Evolutionary conservation across 2,329 filamentous ascomycete species (phyloP).

Genomic region (Aciculosporium take): DNA sequence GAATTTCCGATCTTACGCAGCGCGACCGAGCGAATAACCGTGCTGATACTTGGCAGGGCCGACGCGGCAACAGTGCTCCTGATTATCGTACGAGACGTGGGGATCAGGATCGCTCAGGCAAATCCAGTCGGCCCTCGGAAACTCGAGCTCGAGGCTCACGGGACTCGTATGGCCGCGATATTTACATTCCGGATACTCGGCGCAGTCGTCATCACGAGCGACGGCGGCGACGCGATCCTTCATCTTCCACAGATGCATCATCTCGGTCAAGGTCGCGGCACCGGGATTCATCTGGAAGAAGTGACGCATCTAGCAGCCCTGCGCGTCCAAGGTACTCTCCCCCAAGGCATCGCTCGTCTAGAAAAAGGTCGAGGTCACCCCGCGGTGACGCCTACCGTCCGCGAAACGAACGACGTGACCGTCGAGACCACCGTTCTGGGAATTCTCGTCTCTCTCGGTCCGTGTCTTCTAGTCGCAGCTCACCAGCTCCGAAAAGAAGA

Average conservation of each 20-base stretch:
- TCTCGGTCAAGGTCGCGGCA: slow-evolving; percentile 22
- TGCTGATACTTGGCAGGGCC: slow-evolving; percentile 38
- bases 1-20: slow-evolving; percentile 53
- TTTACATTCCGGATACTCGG: slow-evolving; percentile 36
- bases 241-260: slow-evolving; percentile 19
- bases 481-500: slow-evolving; percentile 34
- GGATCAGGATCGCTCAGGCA: slow-evolving; percentile 29
- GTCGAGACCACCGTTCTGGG: slow-evolving; percentile 11
- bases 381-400: slow-evolving; percentile 15
- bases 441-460: slow-evolving; percentile 18
- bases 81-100: slow-evolving; percentile 27
- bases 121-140: slow-evolving; percentile 34
- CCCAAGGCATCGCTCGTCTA: slow-evolving; percentile 17
- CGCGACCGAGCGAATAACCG: slow-evolving; percentile 40
- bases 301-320: slow-evolving; percentile 19
- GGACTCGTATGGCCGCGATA: slow-evolving; percentile 33
- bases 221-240: slow-evolving; percentile 16
- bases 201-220: slow-evolving; percentile 25
- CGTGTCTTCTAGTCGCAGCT: slow-evolving; percentile 22
- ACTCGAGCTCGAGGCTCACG: slow-evolving; percentile 28
- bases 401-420: slow-evolving; percentile 11
- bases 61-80: slow-evolving; percentile 37
- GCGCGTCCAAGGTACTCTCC: slow-evolving; percentile 20
- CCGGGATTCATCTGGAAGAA: slow-evolving; percentile 17
- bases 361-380: slow-evolving; percentile 27